Base-by-base conservation (phyloP, 257 asterid genomes). In the Thymus mandschuricus region DNA sequence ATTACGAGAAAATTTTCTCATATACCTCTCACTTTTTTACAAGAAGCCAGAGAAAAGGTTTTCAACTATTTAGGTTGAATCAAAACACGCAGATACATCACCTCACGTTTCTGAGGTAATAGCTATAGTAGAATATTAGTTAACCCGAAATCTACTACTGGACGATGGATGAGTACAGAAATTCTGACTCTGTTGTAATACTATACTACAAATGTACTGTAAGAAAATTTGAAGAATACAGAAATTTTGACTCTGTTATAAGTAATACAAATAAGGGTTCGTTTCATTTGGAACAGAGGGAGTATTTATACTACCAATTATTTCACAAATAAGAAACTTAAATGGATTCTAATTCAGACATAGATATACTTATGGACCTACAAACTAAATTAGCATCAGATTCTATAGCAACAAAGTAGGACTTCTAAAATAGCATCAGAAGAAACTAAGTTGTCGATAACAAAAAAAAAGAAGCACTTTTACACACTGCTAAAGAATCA, bases 1-100 rank as follows among this genome's bases (percentile, higher is more conserved):
- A 70, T 55, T 28, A 43, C 7, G 45, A 27, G 46, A 50, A n/a
- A 59, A 6, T n/a, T 40, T 56, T 45, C 43, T 46, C 1, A 57
- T 8, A 44, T 9, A 34, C 34, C 46, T 50, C 60, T 60, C 28
- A 48, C 27, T 60, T 13, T 28, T 38, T 11, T 8, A 27, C 52
- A 60, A 60, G 63, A n/a, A 68, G 63, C 35, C 10, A 8, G 38
- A 27, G 8, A 31, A 54, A 34, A 66, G 44, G 35, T 13, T 69
- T 33, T 31, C 8, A 44, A 11, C 56, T 27, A 5, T 1, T 28
- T 50, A 34, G 48, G 35, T 51, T 51, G 31, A 51, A 15, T 21
- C 10, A 8, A 68, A 9, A 29, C 33, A 67, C 6, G 4, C 29
- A 13, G 29, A 50, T n/a, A 12, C 55, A 52, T 15, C 56, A 50